Conservation (phyloP, 352 stramenopile species). For the Elongisporangium prolatum region DNA sequence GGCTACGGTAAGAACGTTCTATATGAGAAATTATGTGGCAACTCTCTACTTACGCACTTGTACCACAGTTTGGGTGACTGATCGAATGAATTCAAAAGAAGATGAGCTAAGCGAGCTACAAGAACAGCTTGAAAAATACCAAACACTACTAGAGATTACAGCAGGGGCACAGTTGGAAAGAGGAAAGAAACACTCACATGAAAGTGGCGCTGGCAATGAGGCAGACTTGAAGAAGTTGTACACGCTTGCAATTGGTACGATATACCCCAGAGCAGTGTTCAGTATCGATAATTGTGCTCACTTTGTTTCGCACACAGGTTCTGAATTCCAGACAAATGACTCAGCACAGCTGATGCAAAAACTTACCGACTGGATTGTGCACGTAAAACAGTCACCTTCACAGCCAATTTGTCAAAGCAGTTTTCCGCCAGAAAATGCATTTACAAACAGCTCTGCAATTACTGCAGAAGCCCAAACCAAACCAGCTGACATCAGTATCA, state of each 20-base stretch:
- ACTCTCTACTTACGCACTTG: too few species aligned
- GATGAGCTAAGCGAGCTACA: conserved; percentile 82
- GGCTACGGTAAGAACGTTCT: conserved; percentile 73
- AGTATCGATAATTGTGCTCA: too few species aligned
- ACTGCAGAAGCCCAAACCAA: neutral
- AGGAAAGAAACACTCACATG: conserved; percentile 12
- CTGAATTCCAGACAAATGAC: neutral
- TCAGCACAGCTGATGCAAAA: neutral
- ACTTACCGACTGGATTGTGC: neutral
- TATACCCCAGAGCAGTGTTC: too few species aligned
- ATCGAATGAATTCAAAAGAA: conserved; percentile 87
- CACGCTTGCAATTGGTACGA: conserved; percentile 25
- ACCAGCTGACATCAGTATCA: neutral
- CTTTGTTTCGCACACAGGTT: neutral
- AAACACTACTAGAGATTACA: conserved; percentile 70
- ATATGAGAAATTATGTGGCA: too few species aligned
- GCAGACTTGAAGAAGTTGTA: conserved; percentile 37
- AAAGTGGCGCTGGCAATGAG: neutral
- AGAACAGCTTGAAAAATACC: conserved; percentile 82
- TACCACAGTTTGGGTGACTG: conserved; percentile 77
- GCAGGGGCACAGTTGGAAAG: conserved; percentile 8
- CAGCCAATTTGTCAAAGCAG: neutral
- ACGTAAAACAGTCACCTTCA: neutral
- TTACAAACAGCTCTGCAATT: neutral
- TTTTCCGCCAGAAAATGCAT: neutral